Percentiles rank a stretch among this genome's conserved stretches.
These are phyloP conservation scores for Collybia mongolica DNA, from an alignment of 768 basidiomycete genomes.

Conservation along the genomic window DNA sequence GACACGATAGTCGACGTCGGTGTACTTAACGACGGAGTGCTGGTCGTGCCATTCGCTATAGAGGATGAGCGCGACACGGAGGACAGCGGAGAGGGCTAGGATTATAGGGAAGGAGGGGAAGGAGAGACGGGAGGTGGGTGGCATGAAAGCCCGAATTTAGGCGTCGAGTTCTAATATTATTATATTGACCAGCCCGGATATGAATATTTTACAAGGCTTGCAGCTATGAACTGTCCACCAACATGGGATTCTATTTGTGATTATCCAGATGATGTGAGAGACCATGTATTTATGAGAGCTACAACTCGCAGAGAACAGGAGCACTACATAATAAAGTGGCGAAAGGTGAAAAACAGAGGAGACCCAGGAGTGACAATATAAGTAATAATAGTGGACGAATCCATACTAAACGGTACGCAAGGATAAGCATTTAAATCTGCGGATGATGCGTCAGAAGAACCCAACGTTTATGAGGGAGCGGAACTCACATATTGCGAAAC, in stretches of 20 bases:
- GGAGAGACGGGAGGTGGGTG: conserved; percentile 16
- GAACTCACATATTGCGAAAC: conserved; percentile 89
- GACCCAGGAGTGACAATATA: not conserved
- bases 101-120: conserved; percentile 48
- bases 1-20: conserved; percentile 97
- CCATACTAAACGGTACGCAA: conserved; percentile 1
- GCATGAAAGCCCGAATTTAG: conserved; percentile 7
- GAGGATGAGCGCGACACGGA: conserved; percentile 70
- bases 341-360: not conserved
- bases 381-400: conserved; percentile 3
- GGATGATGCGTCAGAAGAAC: not conserved
- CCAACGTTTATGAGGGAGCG: not conserved
- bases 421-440: conserved; percentile 34
- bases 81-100: conserved; percentile 48
- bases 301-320: not conserved
- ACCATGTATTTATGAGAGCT: not conserved
- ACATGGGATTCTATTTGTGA: not conserved
- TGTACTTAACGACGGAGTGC: conserved; percentile 85
- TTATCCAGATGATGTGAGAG: not conserved
- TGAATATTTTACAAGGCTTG: not conserved
- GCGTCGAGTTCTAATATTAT: not conserved
- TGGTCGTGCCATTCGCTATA: conserved; percentile 93
- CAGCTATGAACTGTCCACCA: too few relatives aligned
- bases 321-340: not conserved
- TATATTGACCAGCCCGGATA: too few relatives aligned